Evolutionary conservation across 768 basidiomycete genomes (phyloP).

Genomic region (Mycena albidolilacea): DNA sequence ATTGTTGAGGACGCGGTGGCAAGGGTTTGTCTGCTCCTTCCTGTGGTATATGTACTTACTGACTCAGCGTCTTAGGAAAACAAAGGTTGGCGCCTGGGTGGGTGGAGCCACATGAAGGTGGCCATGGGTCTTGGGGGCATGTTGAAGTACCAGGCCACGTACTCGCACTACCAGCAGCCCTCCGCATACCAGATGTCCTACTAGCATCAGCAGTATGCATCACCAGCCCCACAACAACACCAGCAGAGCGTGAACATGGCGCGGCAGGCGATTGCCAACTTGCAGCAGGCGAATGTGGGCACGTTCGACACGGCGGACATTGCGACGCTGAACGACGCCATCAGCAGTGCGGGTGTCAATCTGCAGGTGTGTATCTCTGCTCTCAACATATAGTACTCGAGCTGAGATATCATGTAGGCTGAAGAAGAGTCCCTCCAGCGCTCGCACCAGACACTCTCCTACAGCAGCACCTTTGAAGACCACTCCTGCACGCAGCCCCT

Average conservation of each 20-base stretch:
- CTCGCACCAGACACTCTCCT: slow-evolving; percentile 71
- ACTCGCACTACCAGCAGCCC: too few species aligned
- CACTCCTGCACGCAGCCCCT: slow-evolving; percentile 83
- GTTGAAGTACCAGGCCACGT: slow-evolving; percentile 52
- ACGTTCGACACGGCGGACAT: slow-evolving; percentile 63
- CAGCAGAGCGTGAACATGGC: slow-evolving; percentile 21
- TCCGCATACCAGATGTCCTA: slow-evolving; percentile 10
- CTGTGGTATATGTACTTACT: background rate
- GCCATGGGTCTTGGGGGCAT: slow-evolving; percentile 73
- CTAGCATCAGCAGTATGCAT: slow-evolving; percentile 22
- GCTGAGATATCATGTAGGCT: slow-evolving; percentile 62
- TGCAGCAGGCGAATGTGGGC: slow-evolving; percentile 3
- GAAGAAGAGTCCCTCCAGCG: slow-evolving; percentile 89
- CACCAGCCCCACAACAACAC: background rate
- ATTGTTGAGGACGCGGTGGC: slow-evolving; percentile 53
- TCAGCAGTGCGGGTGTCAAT: slow-evolving; percentile 91
- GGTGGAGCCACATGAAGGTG: slow-evolving; percentile 67
- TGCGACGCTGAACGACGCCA: slow-evolving; percentile 84
- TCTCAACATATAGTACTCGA: background rate
- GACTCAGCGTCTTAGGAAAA: slow-evolving; percentile 4
- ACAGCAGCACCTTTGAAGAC: slow-evolving; percentile 77
- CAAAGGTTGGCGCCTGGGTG: slow-evolving; percentile 23
- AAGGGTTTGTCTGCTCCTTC: slow-evolving; percentile 23
- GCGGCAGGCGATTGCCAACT: slow-evolving; percentile 32
- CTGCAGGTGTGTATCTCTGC: slow-evolving; percentile 66